These are phyloP conservation scores for Chlorella sp. DNA, from an alignment of 139 green algal species.

Conservation along the genomic window DNA sequence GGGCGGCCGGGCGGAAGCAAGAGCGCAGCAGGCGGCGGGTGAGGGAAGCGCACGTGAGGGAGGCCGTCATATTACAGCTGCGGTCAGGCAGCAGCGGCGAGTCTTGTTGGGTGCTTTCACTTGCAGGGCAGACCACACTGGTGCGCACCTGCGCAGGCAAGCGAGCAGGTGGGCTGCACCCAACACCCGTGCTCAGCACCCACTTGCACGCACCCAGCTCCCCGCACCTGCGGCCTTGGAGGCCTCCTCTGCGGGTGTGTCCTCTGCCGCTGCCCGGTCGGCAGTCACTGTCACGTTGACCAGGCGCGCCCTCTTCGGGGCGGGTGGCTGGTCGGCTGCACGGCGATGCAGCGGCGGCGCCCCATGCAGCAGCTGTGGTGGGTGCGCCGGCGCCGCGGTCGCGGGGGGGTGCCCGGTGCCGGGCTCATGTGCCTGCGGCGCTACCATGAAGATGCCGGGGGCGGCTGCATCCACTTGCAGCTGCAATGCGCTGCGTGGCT, in stretches of 20 bases:
- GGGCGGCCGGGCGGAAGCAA: neutral
- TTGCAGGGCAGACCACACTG: neutral
- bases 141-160: neutral
- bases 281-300: neutral
- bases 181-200: neutral
- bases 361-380: neutral
- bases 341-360: neutral
- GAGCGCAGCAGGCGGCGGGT: neutral
- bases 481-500: slow-evolving; percentile 8
- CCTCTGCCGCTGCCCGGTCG: neutral
- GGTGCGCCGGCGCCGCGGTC: no score
- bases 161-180: neutral
- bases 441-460: slow-evolving; percentile 16
- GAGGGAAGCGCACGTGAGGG: no score
- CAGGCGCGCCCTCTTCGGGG: slow-evolving; percentile 17
- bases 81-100: neutral
- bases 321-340: neutral
- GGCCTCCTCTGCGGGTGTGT: slow-evolving; percentile 23
- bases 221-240: slow-evolving; percentile 18
- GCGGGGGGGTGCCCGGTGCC: neutral
- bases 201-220: neutral
- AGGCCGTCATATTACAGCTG: neutral
- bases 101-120: neutral
- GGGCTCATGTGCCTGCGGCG: neutral
- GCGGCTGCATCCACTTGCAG: neutral